Percentiles rank a stretch among this genome's conserved stretches.
These are phyloP conservation scores for Trichosporon sp. DNA, from an alignment of 1,284 basidiomycete genomes.

Conservation along the genomic window DNA sequence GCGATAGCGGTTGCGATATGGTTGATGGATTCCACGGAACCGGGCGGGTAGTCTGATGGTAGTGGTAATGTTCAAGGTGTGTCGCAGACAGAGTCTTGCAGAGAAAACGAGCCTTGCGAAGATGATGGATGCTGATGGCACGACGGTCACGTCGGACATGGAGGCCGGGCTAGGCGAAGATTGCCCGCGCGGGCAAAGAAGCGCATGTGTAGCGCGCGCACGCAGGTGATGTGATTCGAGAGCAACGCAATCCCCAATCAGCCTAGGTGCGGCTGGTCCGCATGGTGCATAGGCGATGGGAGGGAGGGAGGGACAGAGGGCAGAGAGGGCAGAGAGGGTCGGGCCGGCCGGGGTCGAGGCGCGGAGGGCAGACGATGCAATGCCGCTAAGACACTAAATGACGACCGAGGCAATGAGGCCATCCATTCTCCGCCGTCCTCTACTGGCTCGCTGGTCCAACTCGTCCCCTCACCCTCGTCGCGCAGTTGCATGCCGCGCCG, in stretches of 20 bases:
- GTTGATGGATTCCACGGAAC: too few species aligned
- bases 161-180: too few species aligned
- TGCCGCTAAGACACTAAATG: background rate
- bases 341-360: background rate
- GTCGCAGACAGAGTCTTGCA: background rate
- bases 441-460: too few species aligned
- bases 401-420: background rate
- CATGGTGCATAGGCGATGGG: too few species aligned
- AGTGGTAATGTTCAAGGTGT: too few species aligned
- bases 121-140: background rate
- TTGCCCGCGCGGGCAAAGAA: background rate
- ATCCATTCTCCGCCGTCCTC: too few species aligned
- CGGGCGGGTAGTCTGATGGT: too few species aligned
- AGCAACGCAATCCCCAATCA: background rate
- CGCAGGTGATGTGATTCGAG: background rate
- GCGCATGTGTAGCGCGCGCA: too few species aligned
- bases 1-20: too few species aligned
- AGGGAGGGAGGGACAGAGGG: background rate
- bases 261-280: background rate
- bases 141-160: background rate
- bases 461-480: too few species aligned
- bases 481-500: background rate
- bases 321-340: background rate
- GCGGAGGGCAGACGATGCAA: background rate
- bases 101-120: background rate